Percentiles rank a stretch among this genome's conserved stretches.
Conservation (phyloP, 2,329 filamentous ascomycete species). For the Fusarium multiceps region DNA sequence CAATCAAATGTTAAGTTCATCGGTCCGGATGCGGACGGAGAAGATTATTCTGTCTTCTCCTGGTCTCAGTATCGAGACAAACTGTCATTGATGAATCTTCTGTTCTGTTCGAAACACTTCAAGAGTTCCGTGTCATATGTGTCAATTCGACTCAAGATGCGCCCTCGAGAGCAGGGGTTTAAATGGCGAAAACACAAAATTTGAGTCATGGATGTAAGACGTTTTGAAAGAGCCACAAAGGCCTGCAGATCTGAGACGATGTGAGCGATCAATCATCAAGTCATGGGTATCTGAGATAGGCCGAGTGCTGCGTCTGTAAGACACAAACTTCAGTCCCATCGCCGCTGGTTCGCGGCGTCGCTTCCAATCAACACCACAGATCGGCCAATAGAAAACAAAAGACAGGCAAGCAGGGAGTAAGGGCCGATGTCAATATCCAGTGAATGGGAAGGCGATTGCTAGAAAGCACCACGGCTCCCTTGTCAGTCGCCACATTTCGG, state of each 20-base stretch:
- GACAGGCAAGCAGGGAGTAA: conserved; percentile 28
- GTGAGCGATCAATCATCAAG: conserved; percentile 31
- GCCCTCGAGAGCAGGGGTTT: conserved; percentile 15
- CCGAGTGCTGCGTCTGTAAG: conserved; percentile 28
- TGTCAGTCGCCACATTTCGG: conserved; percentile 20
- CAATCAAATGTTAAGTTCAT: conserved; percentile 37
- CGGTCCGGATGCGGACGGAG: conserved; percentile 21
- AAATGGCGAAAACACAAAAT: conserved; percentile 13
- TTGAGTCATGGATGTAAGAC: conserved; percentile 17
- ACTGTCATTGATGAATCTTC: neutral
- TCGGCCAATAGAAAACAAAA: conserved; percentile 16
- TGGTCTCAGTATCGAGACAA: conserved; percentile 5
- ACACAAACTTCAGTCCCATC: neutral
- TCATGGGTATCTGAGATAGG: conserved; percentile 38
- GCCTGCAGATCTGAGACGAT: conserved; percentile 41
- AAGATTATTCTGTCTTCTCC: conserved; percentile 5
- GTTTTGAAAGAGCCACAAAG: conserved; percentile 12
- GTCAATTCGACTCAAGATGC: conserved; percentile 13
- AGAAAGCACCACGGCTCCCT: conserved; percentile 10
- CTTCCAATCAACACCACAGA: conserved; percentile 32
- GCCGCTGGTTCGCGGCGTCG: conserved; percentile 6
- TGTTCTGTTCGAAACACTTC: neutral
- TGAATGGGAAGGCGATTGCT: conserved; percentile 17
- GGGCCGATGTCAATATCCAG: conserved; percentile 36
- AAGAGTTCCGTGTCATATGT: conserved; percentile 5